Percentiles rank a stretch among this genome's conserved stretches.
phyloP scores from a whole-genome alignment of 257 asterid genomes.

The Mentha longifolia region DNA sequence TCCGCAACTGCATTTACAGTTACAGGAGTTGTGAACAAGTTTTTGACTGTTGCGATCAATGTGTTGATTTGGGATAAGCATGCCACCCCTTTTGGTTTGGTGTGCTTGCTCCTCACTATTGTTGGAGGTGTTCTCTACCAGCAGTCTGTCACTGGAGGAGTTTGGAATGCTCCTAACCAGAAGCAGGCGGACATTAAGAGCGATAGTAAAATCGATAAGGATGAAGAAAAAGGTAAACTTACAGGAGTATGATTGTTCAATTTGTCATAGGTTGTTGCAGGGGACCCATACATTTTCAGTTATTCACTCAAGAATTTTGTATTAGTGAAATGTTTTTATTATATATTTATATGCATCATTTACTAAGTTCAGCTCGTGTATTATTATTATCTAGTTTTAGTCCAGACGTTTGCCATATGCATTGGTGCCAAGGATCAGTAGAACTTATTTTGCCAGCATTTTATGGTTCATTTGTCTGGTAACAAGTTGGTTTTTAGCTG shows the following conservation, averaged over 20 bases:
- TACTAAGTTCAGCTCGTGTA: constrained; percentile 6
- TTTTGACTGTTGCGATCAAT: constrained; percentile 89
- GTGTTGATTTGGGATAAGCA: constrained; percentile 98
- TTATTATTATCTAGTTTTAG: constrained; percentile 26
- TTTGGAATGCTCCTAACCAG: constrained; percentile 49
- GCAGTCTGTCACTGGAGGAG: constrained; percentile 85
- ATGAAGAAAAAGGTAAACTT: constrained; percentile 64
- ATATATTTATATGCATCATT: not conserved
- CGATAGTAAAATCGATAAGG: constrained; percentile 44
- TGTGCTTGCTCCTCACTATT: constrained; percentile 79
- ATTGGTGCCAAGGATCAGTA: constrained; percentile 29
- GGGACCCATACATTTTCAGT: constrained; percentile 12
- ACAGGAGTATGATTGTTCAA: constrained; percentile 54
- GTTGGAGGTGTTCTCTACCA: constrained; percentile 92
- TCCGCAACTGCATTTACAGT: constrained; percentile 98
- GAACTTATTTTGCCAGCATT: constrained; percentile 19
- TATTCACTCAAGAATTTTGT: constrained; percentile 15
- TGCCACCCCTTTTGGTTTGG: constrained; percentile 86
- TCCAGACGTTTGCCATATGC: constrained; percentile 20
- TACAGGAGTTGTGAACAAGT: constrained; percentile 95
- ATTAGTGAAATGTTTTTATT: constrained; percentile 16
- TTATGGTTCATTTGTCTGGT: not conserved
- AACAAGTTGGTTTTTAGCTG: constrained; percentile 3
- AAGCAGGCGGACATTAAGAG: constrained; percentile 46
- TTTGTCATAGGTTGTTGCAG: constrained; percentile 26